Conservation (phyloP, 768 basidiomycete genomes). For the Hericium alpestre region DNA sequence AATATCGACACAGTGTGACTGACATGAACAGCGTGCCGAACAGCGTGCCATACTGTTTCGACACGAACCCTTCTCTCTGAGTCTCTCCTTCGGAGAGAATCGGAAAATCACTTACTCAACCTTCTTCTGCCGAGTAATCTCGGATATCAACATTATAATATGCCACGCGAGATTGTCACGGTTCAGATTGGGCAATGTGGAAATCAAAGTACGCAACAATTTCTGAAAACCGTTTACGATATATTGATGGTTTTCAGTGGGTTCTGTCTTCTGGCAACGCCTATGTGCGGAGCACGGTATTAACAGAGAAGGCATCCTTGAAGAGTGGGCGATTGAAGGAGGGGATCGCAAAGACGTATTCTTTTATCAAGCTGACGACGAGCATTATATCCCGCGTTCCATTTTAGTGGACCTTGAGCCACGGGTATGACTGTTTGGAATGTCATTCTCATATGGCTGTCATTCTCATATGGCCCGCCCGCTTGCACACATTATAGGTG, state of each 20-base stretch:
- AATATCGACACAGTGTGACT: too few relatives aligned
- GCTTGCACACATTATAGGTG: constrained; percentile 42
- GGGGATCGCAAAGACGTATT: constrained; percentile 98
- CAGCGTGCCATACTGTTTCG: too few relatives aligned
- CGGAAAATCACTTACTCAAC: too few relatives aligned
- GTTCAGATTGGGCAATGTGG: constrained; percentile 86
- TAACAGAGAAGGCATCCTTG: constrained; percentile 87
- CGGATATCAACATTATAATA: constrained; percentile 15
- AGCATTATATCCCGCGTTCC: constrained; percentile 95
- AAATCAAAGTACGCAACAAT: constrained; percentile 57
- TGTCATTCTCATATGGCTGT: too few relatives aligned
- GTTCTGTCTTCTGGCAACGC: constrained; percentile 96
- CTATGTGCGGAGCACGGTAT: constrained; percentile 98
- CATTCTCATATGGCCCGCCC: too few relatives aligned
- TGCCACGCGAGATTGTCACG: constrained; percentile 81
- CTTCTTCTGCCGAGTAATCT: too few relatives aligned
- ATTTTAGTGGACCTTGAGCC: constrained; percentile 96
- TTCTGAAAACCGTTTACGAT: not conserved
- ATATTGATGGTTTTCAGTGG: constrained; percentile 47
- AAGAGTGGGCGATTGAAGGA: constrained; percentile 93
- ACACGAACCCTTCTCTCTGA: too few relatives aligned
- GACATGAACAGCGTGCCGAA: too few relatives aligned
- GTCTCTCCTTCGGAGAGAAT: too few relatives aligned
- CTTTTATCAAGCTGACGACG: constrained; percentile 99
- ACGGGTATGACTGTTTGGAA: constrained; percentile 44